Percentiles rank a stretch among this genome's conserved stretches.
These are phyloP conservation scores for Botrytis deweyae DNA, from an alignment of 2,329 filamentous ascomycete genomes.

Conservation along the genomic window DNA sequence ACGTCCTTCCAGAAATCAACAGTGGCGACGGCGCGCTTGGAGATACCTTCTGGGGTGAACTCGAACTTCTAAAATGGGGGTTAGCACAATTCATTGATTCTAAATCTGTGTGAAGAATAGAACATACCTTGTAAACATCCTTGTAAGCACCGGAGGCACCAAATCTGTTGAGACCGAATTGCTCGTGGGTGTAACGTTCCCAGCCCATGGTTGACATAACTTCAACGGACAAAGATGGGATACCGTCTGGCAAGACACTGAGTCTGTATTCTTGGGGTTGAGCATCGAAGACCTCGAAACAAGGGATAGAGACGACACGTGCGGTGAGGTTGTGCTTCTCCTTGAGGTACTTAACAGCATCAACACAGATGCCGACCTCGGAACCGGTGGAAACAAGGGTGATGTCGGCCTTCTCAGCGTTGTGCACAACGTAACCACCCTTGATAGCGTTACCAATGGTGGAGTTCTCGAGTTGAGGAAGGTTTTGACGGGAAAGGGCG, in stretches of 20 bases:
- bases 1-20: slow-evolving; percentile 97
- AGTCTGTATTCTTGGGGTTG: slow-evolving; percentile 95
- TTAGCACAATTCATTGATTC: slow-evolving; percentile 40
- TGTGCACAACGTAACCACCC: slow-evolving; percentile 90
- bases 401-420: slow-evolving; percentile 79
- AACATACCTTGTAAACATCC: slow-evolving; percentile 86
- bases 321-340: slow-evolving; percentile 85
- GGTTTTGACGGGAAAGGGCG: slow-evolving; percentile 94
- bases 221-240: slow-evolving; percentile 90
- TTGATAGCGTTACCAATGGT: slow-evolving; percentile 86
- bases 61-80: slow-evolving; percentile 79
- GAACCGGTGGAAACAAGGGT: slow-evolving; percentile 94
- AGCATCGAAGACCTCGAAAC: slow-evolving; percentile 93
- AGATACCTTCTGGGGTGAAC: slow-evolving; percentile 94
- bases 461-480: slow-evolving; percentile 94
- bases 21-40: slow-evolving; percentile 90
- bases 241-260: slow-evolving; percentile 87
- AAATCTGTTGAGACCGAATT: slow-evolving; percentile 99
- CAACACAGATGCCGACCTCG: slow-evolving; percentile 90
- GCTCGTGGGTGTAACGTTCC: slow-evolving; percentile 99
- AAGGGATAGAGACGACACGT: slow-evolving; percentile 92
- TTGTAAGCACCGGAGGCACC: slow-evolving; percentile 96
- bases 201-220: slow-evolving; percentile 97
- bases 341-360: slow-evolving; percentile 86
- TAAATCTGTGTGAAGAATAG: neutral